Conservation (phyloP, 257 asterid species). For the Eucommia ulmoides region DNA sequence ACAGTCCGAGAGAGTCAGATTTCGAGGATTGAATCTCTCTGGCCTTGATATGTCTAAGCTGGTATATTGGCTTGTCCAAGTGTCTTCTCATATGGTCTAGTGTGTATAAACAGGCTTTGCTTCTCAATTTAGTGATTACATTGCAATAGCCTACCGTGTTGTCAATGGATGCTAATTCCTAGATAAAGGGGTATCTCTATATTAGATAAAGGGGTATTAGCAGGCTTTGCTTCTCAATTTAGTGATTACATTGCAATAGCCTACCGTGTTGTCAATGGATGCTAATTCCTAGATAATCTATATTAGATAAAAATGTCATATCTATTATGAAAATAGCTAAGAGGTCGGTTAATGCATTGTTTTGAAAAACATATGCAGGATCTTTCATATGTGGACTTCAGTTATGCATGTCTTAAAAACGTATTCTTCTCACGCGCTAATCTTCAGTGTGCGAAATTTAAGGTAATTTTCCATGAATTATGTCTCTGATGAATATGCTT, state of each 20-base stretch:
- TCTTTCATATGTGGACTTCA: constrained; percentile 83
- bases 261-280: no score
- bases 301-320: no score
- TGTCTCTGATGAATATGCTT: no score
- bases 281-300: background rate
- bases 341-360: no score
- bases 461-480: constrained; percentile 48
- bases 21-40: constrained; percentile 89
- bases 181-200: background rate
- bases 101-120: no score
- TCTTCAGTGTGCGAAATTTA: constrained; percentile 87
- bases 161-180: background rate
- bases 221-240: no score
- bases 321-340: no score
- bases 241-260: background rate
- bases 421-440: constrained; percentile 90
- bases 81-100: no score
- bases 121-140: background rate
- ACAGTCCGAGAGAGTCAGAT: constrained; percentile 83
- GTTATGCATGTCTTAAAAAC: constrained; percentile 71
- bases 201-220: no score
- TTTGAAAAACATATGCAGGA: no score
- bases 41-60: constrained; percentile 89
- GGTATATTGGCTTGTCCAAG: constrained; percentile 28
- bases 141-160: background rate